Percentiles rank a stretch among this genome's conserved stretches.
phyloP scores from a whole-genome alignment of 179 eudicot genomes.

The Amaranthus tricolor region DNA sequence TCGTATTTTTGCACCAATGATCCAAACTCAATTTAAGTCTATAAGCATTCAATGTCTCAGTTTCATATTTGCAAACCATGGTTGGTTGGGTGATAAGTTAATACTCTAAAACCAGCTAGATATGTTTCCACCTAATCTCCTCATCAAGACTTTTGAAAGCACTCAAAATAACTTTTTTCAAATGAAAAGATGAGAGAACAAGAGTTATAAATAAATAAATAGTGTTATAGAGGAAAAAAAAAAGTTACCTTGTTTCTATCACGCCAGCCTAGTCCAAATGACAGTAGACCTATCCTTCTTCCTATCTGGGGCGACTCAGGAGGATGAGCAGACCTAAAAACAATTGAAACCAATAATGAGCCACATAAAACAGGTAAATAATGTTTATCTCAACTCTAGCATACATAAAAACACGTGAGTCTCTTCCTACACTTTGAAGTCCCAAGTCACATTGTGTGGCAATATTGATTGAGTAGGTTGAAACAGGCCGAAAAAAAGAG shows the following conservation, averaged over 20 bases:
- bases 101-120: not conserved
- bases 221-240: not conserved
- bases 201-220: not conserved
- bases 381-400: not conserved
- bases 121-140: not conserved
- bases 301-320: constrained; percentile 41
- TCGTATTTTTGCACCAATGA: no score
- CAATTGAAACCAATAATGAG: constrained; percentile 15
- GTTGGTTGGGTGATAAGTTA: not conserved
- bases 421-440: not conserved
- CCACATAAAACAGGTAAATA: not conserved
- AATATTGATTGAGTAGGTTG: no score
- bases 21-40: not conserved
- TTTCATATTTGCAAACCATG: not conserved
- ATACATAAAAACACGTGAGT: not conserved
- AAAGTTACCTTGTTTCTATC: constrained; percentile 60
- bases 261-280: constrained; percentile 78
- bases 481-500: no score
- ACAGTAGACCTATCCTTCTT: constrained; percentile 54
- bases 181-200: not conserved
- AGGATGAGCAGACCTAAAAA: constrained; percentile 37
- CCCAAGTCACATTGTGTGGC: no score
- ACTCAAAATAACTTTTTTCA: not conserved
- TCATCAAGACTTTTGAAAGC: not conserved
- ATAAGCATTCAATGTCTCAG: not conserved